Conservation (phyloP, 257 asterid genomes). For the Petunia axillaris region DNA sequence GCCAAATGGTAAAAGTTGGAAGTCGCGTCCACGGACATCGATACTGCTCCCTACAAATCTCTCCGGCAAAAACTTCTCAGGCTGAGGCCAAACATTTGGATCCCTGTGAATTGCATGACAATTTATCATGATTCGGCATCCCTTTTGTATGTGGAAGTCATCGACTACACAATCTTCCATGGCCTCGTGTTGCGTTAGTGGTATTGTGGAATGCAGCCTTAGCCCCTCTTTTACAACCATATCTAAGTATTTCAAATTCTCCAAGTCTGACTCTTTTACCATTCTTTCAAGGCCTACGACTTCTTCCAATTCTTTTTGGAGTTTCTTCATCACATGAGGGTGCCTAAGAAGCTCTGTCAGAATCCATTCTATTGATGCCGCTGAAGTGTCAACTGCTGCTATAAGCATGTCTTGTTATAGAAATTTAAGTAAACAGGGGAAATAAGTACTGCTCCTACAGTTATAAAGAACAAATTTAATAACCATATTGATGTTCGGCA, state of each 20-base stretch:
- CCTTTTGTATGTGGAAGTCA: no score
- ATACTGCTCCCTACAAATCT: no score
- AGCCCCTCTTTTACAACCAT: conserved; percentile 4
- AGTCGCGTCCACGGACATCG: no score
- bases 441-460: background rate
- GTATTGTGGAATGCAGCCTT: background rate
- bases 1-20: no score
- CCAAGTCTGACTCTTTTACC: conserved; percentile 10
- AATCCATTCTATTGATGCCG: background rate
- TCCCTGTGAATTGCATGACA: no score
- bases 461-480: background rate
- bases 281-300: background rate
- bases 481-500: no score
- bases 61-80: no score
- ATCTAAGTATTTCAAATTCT: background rate
- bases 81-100: no score
- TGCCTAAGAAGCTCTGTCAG: background rate
- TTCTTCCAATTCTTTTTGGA: background rate
- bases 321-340: conserved; percentile 2
- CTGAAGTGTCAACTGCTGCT: background rate
- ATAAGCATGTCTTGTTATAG: background rate
- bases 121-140: no score
- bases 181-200: background rate
- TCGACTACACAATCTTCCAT: background rate
- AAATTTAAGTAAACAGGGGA: background rate